Base-by-base conservation (phyloP, 805 yeast species). In the Wickerhamiella dianesei region DNA sequence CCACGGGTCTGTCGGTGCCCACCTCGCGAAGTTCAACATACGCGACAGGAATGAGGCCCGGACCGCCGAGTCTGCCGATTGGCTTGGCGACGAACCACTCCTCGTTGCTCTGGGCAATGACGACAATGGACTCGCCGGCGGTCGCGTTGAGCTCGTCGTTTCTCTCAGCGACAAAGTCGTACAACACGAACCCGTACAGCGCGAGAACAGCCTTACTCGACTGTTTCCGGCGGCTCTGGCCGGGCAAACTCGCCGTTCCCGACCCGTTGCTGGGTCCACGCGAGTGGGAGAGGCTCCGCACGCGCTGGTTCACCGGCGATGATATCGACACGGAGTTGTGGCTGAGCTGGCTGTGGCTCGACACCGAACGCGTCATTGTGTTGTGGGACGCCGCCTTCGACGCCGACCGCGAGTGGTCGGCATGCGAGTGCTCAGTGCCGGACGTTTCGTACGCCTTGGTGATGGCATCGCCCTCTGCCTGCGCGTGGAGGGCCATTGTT, bases 21-120 rank as follows among this genome's bases (percentile, higher is more conserved):
- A 87, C 73, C 62, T 92, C 95, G 37, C 89, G 77, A 35, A 89
- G 74, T 59, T 86, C 84, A 20, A 92, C 92, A 58, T 83, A 92
- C 17, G 84, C 76, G 3, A 85, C 88, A 0, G 99, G 98, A 5
- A 92, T 94, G 41, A 92, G 71, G 1, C 99, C 98, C 0, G 97
- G 97, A 0, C 96, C 98, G 21, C 98, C 97, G 36, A 92, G 69
- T 46, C 96, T 71, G 50, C 89, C 94, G 40, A 92, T 83, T 13
- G 96, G 96, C 62, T 92, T 92, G 3, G 96, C 97, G 50, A 92
- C 92, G 57, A 87, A 88, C 99, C 99, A 92, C 66, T 94, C 99
- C 53, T 72, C 82, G 47, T 86, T 87, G 60, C 89, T 94, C 64
- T 89, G 96, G 2, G 99, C 99, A 65, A 96, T 89, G 12, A 94